Conservation (phyloP, 768 basidiomycete genomes). For the Suillus sp. region DNA sequence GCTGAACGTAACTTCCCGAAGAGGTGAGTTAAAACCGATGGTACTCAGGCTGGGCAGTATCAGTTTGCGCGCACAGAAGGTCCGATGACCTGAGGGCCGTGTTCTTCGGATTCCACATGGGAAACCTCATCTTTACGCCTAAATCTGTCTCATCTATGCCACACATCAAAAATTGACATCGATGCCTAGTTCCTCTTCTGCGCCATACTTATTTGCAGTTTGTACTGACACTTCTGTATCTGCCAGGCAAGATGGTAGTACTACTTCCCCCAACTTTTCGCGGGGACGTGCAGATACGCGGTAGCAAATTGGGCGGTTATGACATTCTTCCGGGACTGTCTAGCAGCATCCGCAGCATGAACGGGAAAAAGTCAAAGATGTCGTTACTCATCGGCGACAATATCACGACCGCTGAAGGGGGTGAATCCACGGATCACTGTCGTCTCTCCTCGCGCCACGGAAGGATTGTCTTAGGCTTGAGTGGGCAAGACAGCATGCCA, state of each 20-base stretch:
- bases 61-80: not conserved
- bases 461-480: conserved; percentile 45
- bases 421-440: conserved; percentile 39
- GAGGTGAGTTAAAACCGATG: conserved; percentile 9
- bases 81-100: not conserved
- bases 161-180: not conserved
- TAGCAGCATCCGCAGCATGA: conserved; percentile 34
- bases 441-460: conserved; percentile 40
- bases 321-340: conserved; percentile 39
- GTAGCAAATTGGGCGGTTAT: conserved; percentile 35
- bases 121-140: not conserved
- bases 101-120: conserved; percentile 3
- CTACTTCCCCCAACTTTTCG: conserved; percentile 40
- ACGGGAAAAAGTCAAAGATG: conserved; percentile 1
- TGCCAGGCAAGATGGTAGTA: conserved; percentile 39
- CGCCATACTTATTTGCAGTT: not conserved
- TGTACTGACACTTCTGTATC: conserved; percentile 7
- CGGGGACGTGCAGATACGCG: conserved; percentile 37
- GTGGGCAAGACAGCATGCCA: conserved; percentile 37
- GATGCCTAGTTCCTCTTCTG: not conserved
- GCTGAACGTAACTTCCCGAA: conserved; percentile 7
- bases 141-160: conserved; percentile 15
- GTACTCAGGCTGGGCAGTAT: not conserved
- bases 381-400: conserved; percentile 10
- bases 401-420: conserved; percentile 31